Conservation (phyloP, 2,329 filamentous ascomycete genomes). For the Neofusicoccum kwambonambiense region DNA sequence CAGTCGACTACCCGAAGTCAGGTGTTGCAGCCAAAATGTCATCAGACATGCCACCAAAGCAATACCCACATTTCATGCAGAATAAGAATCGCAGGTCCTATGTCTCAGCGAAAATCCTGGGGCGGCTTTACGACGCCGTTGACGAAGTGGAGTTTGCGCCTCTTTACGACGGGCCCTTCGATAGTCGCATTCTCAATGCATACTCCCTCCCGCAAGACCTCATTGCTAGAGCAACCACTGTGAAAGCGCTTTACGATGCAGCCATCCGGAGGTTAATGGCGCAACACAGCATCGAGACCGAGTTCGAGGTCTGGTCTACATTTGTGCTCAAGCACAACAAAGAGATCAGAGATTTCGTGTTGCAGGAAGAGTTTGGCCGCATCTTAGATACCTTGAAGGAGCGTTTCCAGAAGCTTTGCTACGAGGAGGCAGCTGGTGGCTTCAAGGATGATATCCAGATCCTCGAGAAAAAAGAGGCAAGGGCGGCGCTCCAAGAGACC, state of each 20-base stretch:
- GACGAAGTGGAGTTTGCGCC: slow-evolving; percentile 68
- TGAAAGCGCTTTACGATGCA: slow-evolving; percentile 78
- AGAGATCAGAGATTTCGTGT: slow-evolving; percentile 76
- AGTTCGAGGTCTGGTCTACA: slow-evolving; percentile 89
- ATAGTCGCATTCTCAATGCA: slow-evolving; percentile 67
- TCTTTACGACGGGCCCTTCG: slow-evolving; percentile 71
- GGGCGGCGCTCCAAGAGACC: slow-evolving; percentile 36
- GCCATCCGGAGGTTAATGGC: slow-evolving; percentile 77
- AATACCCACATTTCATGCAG: slow-evolving; percentile 88
- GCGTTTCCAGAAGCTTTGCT: slow-evolving; percentile 66
- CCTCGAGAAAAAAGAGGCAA: neutral
- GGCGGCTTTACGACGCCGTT: slow-evolving; percentile 78
- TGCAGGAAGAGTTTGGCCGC: slow-evolving; percentile 76
- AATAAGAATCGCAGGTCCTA: slow-evolving; percentile 61
- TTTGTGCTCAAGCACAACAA: slow-evolving; percentile 77
- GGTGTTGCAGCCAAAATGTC: slow-evolving; percentile 73
- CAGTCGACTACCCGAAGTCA: slow-evolving; percentile 93
- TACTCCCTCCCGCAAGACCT: slow-evolving; percentile 57
- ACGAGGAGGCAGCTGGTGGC: slow-evolving; percentile 59
- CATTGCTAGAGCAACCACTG: slow-evolving; percentile 57
- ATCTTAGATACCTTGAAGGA: slow-evolving; percentile 66
- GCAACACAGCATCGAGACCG: slow-evolving; percentile 77
- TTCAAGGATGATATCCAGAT: slow-evolving; percentile 51
- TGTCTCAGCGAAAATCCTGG: slow-evolving; percentile 68
- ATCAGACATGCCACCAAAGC: slow-evolving; percentile 56